Conservation (phyloP, 306 rosid genomes). For the Quercus engelmannii region DNA sequence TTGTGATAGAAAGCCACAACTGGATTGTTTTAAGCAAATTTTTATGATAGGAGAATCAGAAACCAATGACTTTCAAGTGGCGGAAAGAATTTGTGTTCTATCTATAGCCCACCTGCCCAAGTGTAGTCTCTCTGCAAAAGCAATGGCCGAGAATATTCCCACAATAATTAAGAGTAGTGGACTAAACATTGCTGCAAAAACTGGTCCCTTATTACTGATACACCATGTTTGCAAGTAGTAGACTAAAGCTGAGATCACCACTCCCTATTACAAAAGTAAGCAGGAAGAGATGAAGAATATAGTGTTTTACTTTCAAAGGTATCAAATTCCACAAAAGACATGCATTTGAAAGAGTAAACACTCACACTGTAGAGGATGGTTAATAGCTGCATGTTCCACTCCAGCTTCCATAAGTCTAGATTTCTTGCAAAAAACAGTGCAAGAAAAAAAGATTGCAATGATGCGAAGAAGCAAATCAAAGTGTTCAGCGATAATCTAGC, state of each 20-base stretch:
- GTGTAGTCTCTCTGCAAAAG: slow-evolving; percentile 30
- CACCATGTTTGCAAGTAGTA: slow-evolving; percentile 38
- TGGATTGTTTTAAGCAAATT: background rate
- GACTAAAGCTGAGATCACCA: slow-evolving; percentile 20
- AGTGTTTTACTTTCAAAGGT: background rate
- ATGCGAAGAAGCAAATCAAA: slow-evolving; percentile 33
- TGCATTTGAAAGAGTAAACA: background rate
- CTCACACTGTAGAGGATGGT: slow-evolving; percentile 37
- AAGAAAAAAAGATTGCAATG: slow-evolving; percentile 31
- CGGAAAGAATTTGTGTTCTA: background rate
- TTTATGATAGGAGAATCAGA: background rate
- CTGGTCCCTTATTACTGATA: slow-evolving; percentile 36
- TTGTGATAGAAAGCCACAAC: background rate
- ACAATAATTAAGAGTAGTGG: slow-evolving; percentile 25
- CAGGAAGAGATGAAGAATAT: background rate
- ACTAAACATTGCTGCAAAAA: slow-evolving; percentile 37
- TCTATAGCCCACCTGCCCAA: slow-evolving; percentile 25
- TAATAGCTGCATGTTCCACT: slow-evolving; percentile 31
- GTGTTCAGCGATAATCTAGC: slow-evolving; percentile 23
- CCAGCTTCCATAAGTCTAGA: slow-evolving; percentile 28
- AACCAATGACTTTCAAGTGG: background rate
- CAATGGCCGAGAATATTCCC: slow-evolving; percentile 25
- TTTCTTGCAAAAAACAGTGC: slow-evolving; percentile 26
- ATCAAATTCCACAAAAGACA: background rate
- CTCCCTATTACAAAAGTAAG: slow-evolving; percentile 18